Evolutionary conservation across 2,329 filamentous ascomycete genomes (phyloP).

Genomic region (Colletotrichum liaoningense): DNA sequence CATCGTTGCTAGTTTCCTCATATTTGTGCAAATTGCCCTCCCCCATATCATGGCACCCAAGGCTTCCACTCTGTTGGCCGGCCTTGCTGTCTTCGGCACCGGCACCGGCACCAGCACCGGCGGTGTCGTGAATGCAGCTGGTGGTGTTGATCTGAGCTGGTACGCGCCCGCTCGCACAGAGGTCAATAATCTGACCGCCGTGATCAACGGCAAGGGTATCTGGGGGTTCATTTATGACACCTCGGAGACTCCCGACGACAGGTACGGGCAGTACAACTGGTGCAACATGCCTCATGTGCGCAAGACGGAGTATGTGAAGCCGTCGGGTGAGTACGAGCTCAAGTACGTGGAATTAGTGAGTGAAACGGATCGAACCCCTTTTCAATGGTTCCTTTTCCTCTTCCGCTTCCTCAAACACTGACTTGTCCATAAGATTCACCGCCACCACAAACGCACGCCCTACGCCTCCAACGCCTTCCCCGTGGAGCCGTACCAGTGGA

Average conservation of each 20-base stretch:
- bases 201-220: slow-evolving; percentile 69
- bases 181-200: slow-evolving; percentile 71
- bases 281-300: slow-evolving; percentile 93
- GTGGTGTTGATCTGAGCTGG: slow-evolving; percentile 61
- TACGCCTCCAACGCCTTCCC: slow-evolving; percentile 84
- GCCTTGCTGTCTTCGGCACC: slow-evolving; percentile 24
- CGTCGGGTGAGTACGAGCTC: slow-evolving; percentile 68
- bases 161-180: slow-evolving; percentile 64
- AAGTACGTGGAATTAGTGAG: slow-evolving; percentile 80
- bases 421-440: slow-evolving; percentile 70
- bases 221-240: slow-evolving; percentile 82
- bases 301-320: slow-evolving; percentile 69
- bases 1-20: slow-evolving; percentile 24
- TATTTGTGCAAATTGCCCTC: slow-evolving; percentile 23
- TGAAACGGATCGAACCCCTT: slow-evolving; percentile 27
- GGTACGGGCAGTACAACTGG: slow-evolving; percentile 79
- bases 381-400: not conserved
- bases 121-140: not conserved
- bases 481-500: slow-evolving; percentile 77
- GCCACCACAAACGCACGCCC: slow-evolving; percentile 87
- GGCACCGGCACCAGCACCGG: slow-evolving; percentile 20
- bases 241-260: slow-evolving; percentile 65
- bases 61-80: slow-evolving; percentile 28
- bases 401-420: not conserved
- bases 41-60: slow-evolving; percentile 33